These are phyloP conservation scores for Podospora anserina DNA, from an alignment of 495 filamentous ascomycete species.

Conservation along the genomic window DNA sequence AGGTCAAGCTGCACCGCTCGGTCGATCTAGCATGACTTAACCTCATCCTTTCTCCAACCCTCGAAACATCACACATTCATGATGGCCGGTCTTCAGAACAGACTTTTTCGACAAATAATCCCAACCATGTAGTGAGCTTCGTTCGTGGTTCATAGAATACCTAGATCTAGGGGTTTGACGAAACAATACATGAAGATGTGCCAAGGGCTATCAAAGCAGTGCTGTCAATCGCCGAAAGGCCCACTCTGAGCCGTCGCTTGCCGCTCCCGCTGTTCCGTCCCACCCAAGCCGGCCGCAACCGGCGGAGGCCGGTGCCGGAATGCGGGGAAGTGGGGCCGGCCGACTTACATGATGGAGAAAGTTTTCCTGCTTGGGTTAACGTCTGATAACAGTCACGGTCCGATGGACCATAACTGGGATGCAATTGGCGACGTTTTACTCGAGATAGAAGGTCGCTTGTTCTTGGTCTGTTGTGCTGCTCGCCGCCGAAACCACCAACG, in stretches of 20 bases:
- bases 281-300: not conserved
- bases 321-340: conserved; percentile 14
- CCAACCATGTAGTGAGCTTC: no score
- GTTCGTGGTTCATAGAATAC: no score
- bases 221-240: not conserved
- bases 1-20: no score
- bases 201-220: not conserved
- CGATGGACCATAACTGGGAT: not conserved
- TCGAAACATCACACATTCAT: no score
- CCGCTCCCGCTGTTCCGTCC: conserved; percentile 9
- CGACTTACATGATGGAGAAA: not conserved
- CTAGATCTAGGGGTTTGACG: no score
- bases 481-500: conserved; percentile 1
- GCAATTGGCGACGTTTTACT: conserved; percentile 5
- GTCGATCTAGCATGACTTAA: no score
- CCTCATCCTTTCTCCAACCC: no score
- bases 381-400: not conserved
- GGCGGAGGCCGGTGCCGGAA: not conserved
- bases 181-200: no score
- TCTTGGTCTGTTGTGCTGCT: not conserved
- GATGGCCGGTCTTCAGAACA: no score
- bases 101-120: no score
- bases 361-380: not conserved
- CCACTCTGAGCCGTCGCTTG: conserved; percentile 21
- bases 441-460: conserved; percentile 19